Evolutionary conservation across 805 yeast species (phyloP).

Genomic region (Zygoascus bituminiphila): DNA sequence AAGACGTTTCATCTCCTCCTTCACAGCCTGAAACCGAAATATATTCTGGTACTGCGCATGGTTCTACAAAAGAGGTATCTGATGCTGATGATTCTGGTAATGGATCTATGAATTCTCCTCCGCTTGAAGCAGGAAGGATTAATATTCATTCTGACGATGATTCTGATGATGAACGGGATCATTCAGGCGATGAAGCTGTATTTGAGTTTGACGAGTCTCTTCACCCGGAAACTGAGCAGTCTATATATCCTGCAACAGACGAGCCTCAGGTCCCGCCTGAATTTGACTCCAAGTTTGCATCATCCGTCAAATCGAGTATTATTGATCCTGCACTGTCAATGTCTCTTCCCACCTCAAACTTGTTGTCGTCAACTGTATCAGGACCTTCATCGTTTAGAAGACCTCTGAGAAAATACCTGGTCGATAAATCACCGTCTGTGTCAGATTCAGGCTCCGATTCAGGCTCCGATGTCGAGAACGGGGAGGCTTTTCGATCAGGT

Average conservation of each 20-base stretch:
- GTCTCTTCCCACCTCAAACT: slow-evolving; percentile 5
- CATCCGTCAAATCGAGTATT: neutral
- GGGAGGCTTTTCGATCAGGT: neutral
- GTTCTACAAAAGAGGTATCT: neutral
- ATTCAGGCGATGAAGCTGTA: slow-evolving; percentile 11
- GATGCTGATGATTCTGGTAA: neutral
- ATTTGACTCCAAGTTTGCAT: neutral
- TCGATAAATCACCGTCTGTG: slow-evolving; percentile 4
- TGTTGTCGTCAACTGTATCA: neutral
- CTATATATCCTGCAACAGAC: neutral
- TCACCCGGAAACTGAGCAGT: slow-evolving; percentile 2
- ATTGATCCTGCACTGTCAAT: slow-evolving; percentile 8
- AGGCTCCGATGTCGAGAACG: neutral
- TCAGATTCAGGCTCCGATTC: neutral
- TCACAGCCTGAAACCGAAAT: neutral
- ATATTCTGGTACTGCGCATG: neutral
- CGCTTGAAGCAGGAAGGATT: neutral
- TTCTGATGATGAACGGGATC: slow-evolving; percentile 8
- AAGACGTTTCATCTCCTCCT: neutral
- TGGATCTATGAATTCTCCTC: neutral
- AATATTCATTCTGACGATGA: neutral
- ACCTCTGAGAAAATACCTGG: slow-evolving; percentile 6
- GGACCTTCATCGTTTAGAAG: neutral
- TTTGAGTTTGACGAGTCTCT: slow-evolving; percentile 20
- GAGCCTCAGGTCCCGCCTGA: neutral